A percentile compares a stretch with the other conserved stretches of the same genome.
Evolutionary conservation across 1,139 yeast species (phyloP).

Genomic region (Geotrichum candidum): DNA sequence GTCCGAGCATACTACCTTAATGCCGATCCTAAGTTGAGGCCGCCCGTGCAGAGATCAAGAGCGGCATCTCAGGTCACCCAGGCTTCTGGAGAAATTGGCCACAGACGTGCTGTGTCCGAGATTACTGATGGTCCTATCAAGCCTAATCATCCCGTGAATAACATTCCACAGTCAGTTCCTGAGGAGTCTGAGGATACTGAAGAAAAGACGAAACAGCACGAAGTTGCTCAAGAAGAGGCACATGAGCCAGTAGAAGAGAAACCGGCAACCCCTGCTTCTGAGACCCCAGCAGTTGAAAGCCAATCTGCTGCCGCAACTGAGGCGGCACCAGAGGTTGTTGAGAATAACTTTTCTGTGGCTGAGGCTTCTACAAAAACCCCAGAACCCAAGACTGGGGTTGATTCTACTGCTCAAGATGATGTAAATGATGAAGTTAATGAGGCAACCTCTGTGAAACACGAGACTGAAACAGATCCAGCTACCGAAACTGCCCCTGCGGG

Average conservation of each 20-base stretch:
- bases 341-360: background rate
- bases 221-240: background rate
- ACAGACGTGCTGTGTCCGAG: constrained; percentile 17
- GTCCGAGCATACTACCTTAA: constrained; percentile 60
- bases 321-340: background rate
- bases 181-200: constrained; percentile 17
- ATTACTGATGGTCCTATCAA: constrained; percentile 13
- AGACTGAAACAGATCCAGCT: background rate
- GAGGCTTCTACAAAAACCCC: background rate
- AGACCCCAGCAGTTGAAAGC: background rate
- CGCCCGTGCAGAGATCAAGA: constrained; percentile 31
- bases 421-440: background rate
- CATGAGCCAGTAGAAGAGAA: constrained; percentile 4
- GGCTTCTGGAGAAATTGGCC: constrained; percentile 9
- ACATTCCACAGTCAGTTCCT: constrained; percentile 6
- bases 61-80: constrained; percentile 28
- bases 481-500: background rate
- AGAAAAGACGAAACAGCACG: constrained; percentile 8
- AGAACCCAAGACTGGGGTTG: background rate
- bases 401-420: background rate
- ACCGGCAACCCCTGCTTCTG: background rate
- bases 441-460: background rate
- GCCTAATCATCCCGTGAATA: background rate
- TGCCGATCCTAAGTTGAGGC: constrained; percentile 36
- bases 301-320: background rate